These are phyloP conservation scores for Didymella lethalis DNA, from an alignment of 2,329 filamentous ascomycete species.

Conservation along the genomic window DNA sequence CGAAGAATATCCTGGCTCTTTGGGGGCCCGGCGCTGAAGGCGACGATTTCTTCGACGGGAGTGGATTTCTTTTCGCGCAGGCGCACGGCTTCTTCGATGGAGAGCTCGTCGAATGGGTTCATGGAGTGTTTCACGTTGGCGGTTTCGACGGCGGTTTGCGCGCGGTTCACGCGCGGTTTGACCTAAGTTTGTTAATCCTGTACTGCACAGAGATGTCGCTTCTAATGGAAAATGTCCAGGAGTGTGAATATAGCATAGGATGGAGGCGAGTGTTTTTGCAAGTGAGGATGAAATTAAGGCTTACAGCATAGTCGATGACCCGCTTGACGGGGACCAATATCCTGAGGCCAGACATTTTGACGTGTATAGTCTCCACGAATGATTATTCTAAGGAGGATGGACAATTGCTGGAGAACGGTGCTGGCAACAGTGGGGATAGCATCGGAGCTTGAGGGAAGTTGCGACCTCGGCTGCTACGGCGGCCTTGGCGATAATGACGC, in stretches of 20 bases:
- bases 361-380: slow-evolving; percentile 1
- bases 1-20: slow-evolving; percentile 90
- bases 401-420: slow-evolving; percentile 17
- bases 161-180: slow-evolving; percentile 74
- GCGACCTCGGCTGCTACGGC: neutral
- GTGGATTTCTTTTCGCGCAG: slow-evolving; percentile 79
- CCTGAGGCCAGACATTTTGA: slow-evolving; percentile 58
- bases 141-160: slow-evolving; percentile 87
- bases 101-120: slow-evolving; percentile 99
- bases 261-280: neutral
- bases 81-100: slow-evolving; percentile 92
- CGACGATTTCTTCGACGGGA: slow-evolving; percentile 84
- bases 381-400: slow-evolving; percentile 14
- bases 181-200: slow-evolving; percentile 54
- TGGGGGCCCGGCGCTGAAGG: slow-evolving; percentile 84
- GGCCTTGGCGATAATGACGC: neutral
- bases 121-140: slow-evolving; percentile 95
- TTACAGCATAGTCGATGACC: slow-evolving; percentile 66
- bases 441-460: slow-evolving; percentile 25
- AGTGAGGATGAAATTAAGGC: slow-evolving; percentile 20
- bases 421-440: slow-evolving; percentile 30
- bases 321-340: slow-evolving; percentile 65
- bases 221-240: neutral
- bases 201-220: neutral
- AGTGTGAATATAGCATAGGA: neutral